Base-by-base conservation (phyloP, 2,329 filamentous ascomycete genomes). In the Hypoxylon sp. region DNA sequence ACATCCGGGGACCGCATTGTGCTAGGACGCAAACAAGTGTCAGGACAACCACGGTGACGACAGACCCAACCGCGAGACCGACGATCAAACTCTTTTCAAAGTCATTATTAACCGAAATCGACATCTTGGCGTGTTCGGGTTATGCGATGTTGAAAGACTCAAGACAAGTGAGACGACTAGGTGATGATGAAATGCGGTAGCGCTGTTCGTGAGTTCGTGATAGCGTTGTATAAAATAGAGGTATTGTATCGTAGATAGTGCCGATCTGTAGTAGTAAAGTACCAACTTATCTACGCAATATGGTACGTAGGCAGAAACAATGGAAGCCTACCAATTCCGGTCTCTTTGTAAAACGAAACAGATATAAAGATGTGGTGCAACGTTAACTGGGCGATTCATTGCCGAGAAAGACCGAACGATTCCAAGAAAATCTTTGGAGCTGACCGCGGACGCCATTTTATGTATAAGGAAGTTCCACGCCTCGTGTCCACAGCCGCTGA, bases 1-100 rank as follows among this genome's bases (percentile, higher is more conserved):
- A 76, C 55, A 73, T n/a, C 2, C 70, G 66, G 46, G 75, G 72
- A 8, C 73, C 75, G 13, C 66, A 77, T 46, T 75, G 75, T 20
- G 75, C 73, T 7, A 70, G 17, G 22, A 70, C 54, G 31, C 75
- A 77, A 25, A 77, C 48, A 10, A 77, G 8, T 20, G 70, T 65
- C 17, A 74, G 60, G 8, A 68, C 44, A 1, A 62, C 68, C 11
- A 74, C 56, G 1, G 73, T 76, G 7, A 42, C 64, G 4, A 51
- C 68, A 3, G 53, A 64, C 14, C 64, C 72, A n/a, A 76, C 61
- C 0, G 60, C 71, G 42, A 76, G 57, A 17, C 67, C 73, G 61
- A 73, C 61, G 11, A 59, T 17, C 25, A 76, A 68, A 27, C 74
- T 66, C 6, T 37, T 68, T 0, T 27, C 42, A 22, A 75, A 75